Conservation (phyloP, 1,284 basidiomycete species). For the Kwoniella shivajii region DNA sequence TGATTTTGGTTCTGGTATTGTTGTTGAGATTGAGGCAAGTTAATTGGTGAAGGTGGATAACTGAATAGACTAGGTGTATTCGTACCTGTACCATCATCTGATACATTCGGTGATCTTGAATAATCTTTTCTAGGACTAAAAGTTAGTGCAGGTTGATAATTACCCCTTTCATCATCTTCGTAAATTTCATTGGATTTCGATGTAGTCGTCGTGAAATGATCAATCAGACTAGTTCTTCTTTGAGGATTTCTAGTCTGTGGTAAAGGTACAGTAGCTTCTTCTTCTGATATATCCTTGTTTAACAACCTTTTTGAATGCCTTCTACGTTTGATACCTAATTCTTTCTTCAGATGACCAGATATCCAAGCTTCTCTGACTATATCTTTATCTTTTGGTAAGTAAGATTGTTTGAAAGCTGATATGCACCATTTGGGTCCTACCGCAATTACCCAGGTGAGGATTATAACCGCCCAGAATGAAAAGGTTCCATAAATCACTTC, state of each 20-base stretch:
- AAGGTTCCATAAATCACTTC: slow-evolving; percentile 72
- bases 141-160: slow-evolving; percentile 24
- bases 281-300: background rate
- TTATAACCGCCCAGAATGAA: slow-evolving; percentile 77
- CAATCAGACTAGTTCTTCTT: slow-evolving; percentile 1
- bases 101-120: slow-evolving; percentile 21
- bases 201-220: slow-evolving; percentile 15
- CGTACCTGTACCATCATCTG: background rate
- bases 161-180: slow-evolving; percentile 11
- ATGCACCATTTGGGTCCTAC: slow-evolving; percentile 61
- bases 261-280: background rate
- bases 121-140: slow-evolving; percentile 25
- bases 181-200: background rate
- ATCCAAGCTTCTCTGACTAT: slow-evolving; percentile 89
- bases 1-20: no score
- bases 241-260: background rate
- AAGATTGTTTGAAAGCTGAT: slow-evolving; percentile 30
- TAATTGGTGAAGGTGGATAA: slow-evolving; percentile 21
- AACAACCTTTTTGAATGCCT: slow-evolving; percentile 7
- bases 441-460: slow-evolving; percentile 69
- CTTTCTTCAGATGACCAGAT: slow-evolving; percentile 76
- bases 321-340: slow-evolving; percentile 64
- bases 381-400: slow-evolving; percentile 59
- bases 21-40: background rate
- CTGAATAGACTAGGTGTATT: slow-evolving; percentile 20